These are phyloP conservation scores for Penicillium sp. DNA, from an alignment of 2,329 filamentous ascomycete genomes.

Conservation along the genomic window DNA sequence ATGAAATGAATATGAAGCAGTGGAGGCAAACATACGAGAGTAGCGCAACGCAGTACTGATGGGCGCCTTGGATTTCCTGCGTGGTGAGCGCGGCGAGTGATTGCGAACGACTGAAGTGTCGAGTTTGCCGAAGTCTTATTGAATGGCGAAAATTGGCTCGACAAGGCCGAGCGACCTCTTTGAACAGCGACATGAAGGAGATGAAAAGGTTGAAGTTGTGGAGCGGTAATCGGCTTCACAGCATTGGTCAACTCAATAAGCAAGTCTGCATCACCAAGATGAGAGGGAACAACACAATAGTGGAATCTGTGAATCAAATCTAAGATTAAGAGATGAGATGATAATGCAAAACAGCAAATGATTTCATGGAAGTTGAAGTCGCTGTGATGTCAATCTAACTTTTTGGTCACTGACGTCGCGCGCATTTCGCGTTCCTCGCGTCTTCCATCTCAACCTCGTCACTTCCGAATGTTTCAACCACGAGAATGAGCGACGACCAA, in stretches of 20 bases:
- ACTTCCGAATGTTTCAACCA: constrained; percentile 8
- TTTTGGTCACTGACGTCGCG: constrained; percentile 28
- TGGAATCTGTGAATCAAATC: no score
- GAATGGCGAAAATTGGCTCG: constrained; percentile 13
- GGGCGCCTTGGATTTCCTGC: constrained; percentile 50
- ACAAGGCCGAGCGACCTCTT: constrained; percentile 17
- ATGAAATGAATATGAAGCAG: neutral
- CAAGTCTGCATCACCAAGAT: no score
- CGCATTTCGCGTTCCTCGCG: constrained; percentile 32
- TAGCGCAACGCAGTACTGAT: constrained; percentile 54
- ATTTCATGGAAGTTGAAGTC: no score
- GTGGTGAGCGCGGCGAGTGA: constrained; percentile 15
- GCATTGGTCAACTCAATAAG: constrained; percentile 21
- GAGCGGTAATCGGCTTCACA: constrained; percentile 16
- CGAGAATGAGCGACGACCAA: constrained; percentile 31
- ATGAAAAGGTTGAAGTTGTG: constrained; percentile 9
- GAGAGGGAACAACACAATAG: no score
- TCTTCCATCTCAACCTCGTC: constrained; percentile 21
- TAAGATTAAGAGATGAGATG: no score
- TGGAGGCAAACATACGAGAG: constrained; percentile 44
- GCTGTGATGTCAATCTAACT: constrained; percentile 13
- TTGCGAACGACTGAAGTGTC: constrained; percentile 25
- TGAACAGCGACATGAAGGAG: constrained; percentile 19
- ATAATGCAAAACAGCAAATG: no score
- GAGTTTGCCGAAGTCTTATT: constrained; percentile 10